Evolutionary conservation across 2,329 filamentous ascomycete genomes (phyloP).

Genomic region (Colletotrichum salicis): DNA sequence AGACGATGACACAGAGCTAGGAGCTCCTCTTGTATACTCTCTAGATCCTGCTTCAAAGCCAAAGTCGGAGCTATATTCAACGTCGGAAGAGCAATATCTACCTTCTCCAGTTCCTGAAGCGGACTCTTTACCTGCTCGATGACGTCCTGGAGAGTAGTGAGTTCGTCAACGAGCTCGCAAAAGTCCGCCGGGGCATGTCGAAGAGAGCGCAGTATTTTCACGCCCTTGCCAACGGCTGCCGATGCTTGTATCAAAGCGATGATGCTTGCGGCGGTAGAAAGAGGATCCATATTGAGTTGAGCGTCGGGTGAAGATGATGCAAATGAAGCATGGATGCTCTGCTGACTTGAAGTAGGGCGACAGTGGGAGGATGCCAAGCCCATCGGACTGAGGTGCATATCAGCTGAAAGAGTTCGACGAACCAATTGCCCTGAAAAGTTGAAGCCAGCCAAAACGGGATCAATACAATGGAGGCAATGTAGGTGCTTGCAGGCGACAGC

Average conservation of each 20-base stretch:
- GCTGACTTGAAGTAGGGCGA: no score
- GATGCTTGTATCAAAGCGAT: conserved; percentile 12
- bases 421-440: no score
- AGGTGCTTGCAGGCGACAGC: no score
- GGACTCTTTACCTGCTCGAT: conserved; percentile 7
- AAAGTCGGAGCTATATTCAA: neutral
- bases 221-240: neutral
- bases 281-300: neutral
- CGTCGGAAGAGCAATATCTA: neutral
- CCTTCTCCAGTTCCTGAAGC: neutral
- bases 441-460: no score
- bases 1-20: conserved; percentile 7
- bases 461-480: no score
- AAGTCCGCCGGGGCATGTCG: conserved; percentile 17
- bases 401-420: no score
- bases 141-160: neutral
- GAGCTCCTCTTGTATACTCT: neutral
- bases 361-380: no score
- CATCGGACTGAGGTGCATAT: no score
- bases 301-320: no score
- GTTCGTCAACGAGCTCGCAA: conserved; percentile 11
- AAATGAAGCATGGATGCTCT: no score
- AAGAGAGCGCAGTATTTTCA: conserved; percentile 4
- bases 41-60: neutral
- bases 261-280: conserved; percentile 11